Evolutionary conservation across 345 rosid species (phyloP).

Genomic region (Garcia nutans): DNA sequence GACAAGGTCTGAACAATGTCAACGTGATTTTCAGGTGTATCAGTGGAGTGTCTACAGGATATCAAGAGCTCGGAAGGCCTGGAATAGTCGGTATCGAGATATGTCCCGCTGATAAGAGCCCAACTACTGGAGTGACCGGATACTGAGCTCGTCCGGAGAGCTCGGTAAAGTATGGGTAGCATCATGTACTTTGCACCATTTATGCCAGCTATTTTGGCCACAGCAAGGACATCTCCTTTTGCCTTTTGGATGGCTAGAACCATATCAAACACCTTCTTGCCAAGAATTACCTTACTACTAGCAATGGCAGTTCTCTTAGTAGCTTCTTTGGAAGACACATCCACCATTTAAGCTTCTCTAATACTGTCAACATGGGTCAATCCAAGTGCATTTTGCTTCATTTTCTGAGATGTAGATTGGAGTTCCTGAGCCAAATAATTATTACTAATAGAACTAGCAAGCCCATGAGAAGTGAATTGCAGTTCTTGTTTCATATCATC

Average conservation of each 20-base stretch:
- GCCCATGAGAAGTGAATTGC: conserved; percentile 19
- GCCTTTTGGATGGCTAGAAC: conserved; percentile 76
- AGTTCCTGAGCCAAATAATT: conserved; percentile 1
- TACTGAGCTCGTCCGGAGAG: no score
- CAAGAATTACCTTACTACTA: conserved; percentile 71
- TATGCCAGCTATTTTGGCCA: conserved; percentile 89
- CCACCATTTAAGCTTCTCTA: conserved; percentile 94
- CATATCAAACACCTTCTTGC: conserved; percentile 69
- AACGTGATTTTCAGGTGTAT: no score
- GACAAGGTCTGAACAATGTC: no score
- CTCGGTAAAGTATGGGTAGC: no score
- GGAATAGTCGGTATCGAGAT: no score
- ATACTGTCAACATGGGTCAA: conserved; percentile 59
- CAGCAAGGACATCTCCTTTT: conserved; percentile 93
- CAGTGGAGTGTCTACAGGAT: no score
- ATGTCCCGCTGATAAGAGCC: no score
- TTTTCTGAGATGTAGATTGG: background rate
- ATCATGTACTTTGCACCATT: conserved; percentile 83
- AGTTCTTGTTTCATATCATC: conserved; percentile 29
- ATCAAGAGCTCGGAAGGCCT: no score
- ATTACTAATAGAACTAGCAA: background rate
- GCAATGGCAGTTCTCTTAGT: conserved; percentile 74
- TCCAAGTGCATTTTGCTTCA: conserved; percentile 21
- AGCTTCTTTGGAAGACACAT: conserved; percentile 71
- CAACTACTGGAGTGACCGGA: no score